A percentile compares a stretch with the other conserved stretches of the same genome.
phyloP scores from a whole-genome alignment of 257 asterid species.

The Coffea eugenioides region DNA sequence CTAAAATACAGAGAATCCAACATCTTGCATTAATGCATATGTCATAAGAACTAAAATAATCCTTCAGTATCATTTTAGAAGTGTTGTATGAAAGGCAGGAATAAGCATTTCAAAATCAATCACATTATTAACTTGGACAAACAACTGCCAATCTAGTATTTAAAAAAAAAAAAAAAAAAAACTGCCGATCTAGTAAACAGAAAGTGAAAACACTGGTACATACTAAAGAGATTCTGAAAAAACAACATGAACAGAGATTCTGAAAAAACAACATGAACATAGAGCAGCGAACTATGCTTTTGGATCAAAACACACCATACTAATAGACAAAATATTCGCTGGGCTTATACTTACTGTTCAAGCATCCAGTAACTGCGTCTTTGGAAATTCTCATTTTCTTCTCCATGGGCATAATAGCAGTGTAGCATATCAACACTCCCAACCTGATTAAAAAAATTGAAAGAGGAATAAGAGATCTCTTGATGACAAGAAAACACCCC shows the following conservation, averaged over 20 bases:
- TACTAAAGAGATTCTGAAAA: neutral
- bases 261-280: too few species aligned
- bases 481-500: neutral
- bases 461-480: conserved; percentile 10
- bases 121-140: neutral
- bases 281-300: neutral
- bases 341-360: conserved; percentile 68
- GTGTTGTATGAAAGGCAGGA: neutral
- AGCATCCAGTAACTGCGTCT: conserved; percentile 99
- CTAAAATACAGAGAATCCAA: neutral
- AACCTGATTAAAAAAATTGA: conserved; percentile 52
- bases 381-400: conserved; percentile 87
- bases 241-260: neutral
- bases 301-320: conserved; percentile 17
- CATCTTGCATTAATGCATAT: neutral
- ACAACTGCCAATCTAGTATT: neutral
- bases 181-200: neutral
- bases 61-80: neutral
- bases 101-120: neutral
- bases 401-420: conserved; percentile 99
- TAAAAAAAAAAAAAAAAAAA: too few species aligned
- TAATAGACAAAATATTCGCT: neutral
- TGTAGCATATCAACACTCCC: conserved; percentile 96
- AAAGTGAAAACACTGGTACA: neutral
- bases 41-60: neutral